Evolutionary conservation across 768 basidiomycete genomes (phyloP), one percentile per base, ranked within the genome.

Genomic region (Termitomyces titanicus): DNA sequence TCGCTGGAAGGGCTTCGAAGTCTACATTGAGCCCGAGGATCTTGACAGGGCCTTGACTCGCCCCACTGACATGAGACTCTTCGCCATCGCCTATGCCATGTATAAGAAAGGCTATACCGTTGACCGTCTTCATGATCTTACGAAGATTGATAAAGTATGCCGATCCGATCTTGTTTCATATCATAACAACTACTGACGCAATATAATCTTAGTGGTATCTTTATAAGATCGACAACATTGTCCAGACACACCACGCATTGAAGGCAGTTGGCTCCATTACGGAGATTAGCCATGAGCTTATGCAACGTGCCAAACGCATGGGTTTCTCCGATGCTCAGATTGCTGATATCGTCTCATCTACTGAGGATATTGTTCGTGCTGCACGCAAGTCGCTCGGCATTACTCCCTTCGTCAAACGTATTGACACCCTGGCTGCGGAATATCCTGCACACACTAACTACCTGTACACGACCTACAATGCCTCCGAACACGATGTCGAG

Each of bases 361-460:
- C 80, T 13, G 95, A 98, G 71, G 85, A 85, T 52, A 71, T 75
- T 18, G 89, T 97, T 47, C 93, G 97, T 55, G 83, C 85, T 0
- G 79, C 87, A 68, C 86, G 97, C 61, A 98, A 98, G 75, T 81
- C 85, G 3, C 77, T 91, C 61, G 84, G 87, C 40, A 84, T 99
- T 64, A 96, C 89, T 5, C 97, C 97, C 35, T 98, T 94, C 72
- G 97, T 99, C 70, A 99, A 99, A 74, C 92, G 95, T 61, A 98
- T 99, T 72, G 97, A 99, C 72, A 99, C 97, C 12, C 84, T 99
- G 55, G 97, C 97, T 27, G 97, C 97, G 56, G 97, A 99, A 72
- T 99, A 89, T 76, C 97, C 97, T 24, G 97, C 97, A 1, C 88
- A 95, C 71, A 99, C 97, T 61, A 98, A 98, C 78, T 98, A 98